phyloP scores from a whole-genome alignment of 1,284 basidiomycete species.

The Vanrija pseudolonga region DNA sequence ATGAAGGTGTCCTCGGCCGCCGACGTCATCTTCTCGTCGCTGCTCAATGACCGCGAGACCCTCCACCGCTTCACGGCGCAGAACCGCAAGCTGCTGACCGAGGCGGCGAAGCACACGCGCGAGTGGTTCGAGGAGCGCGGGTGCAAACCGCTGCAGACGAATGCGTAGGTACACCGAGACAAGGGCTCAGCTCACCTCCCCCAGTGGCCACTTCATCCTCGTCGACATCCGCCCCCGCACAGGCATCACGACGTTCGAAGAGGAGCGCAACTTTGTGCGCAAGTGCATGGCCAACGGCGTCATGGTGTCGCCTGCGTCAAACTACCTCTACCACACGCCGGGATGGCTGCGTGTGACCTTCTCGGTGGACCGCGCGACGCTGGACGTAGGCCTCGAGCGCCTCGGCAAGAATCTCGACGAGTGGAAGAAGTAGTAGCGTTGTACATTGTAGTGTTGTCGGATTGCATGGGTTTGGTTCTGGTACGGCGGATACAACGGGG shows the following conservation, averaged over 20 bases:
- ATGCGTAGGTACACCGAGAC: slow-evolving; percentile 25
- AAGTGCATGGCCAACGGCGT: background rate
- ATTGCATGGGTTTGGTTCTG: too few relatives aligned
- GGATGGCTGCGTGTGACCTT: slow-evolving; percentile 18
- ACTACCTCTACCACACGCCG: slow-evolving; percentile 9
- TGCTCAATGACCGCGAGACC: slow-evolving; percentile 29
- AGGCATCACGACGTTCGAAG: slow-evolving; percentile 6
- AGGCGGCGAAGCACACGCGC: slow-evolving; percentile 32
- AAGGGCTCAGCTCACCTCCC: background rate
- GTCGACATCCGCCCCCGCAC: slow-evolving; percentile 8
- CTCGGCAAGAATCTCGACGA: slow-evolving; percentile 1
- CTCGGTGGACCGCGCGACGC: background rate
- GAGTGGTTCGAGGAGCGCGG: slow-evolving; percentile 41
- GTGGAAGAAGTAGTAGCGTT: too few relatives aligned
- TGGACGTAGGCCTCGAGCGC: slow-evolving; percentile 2
- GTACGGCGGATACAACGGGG: too few relatives aligned
- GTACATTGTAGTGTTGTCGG: too few relatives aligned
- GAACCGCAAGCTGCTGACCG: slow-evolving; percentile 33
- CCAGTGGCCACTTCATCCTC: slow-evolving; percentile 18
- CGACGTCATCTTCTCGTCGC: slow-evolving; percentile 41
- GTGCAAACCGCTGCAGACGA: slow-evolving; percentile 33
- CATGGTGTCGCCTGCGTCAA: slow-evolving; percentile 1
- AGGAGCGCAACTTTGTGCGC: slow-evolving; percentile 8
- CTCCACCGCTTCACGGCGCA: slow-evolving; percentile 29
- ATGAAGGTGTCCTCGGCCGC: slow-evolving; percentile 45